These are phyloP conservation scores for Penicillium nordicum DNA, from an alignment of 2,329 filamentous ascomycete genomes.

Conservation along the genomic window DNA sequence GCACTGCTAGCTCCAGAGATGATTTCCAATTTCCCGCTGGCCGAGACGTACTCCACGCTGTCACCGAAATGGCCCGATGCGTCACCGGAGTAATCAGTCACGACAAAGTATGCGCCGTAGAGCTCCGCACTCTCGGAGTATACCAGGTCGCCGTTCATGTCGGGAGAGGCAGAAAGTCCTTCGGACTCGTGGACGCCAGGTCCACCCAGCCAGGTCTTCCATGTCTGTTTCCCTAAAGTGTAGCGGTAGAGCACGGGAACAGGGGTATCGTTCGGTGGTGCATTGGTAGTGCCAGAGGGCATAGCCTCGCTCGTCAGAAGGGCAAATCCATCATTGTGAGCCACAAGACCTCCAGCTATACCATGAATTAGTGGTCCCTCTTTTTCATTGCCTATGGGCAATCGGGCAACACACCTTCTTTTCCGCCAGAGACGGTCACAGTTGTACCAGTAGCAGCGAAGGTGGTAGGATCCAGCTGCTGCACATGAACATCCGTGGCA, in stretches of 20 bases:
- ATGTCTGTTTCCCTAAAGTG: constrained; percentile 53
- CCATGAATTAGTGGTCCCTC: not conserved
- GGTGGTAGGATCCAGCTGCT: constrained; percentile 53
- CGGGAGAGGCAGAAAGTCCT: constrained; percentile 52
- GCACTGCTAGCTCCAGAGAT: constrained; percentile 54
- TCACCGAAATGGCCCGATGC: constrained; percentile 59
- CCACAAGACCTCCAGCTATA: constrained; percentile 57
- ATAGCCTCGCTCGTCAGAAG: constrained; percentile 58
- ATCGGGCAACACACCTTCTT: constrained; percentile 44
- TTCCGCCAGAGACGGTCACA: constrained; percentile 52
- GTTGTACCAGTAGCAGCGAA: constrained; percentile 53
- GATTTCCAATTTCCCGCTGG: constrained; percentile 49
- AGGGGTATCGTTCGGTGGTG: constrained; percentile 49
- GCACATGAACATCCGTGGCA: constrained; percentile 56
- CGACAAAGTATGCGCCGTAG: constrained; percentile 62
- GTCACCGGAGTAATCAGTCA: constrained; percentile 55
- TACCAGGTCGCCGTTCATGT: constrained; percentile 62
- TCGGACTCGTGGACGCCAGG: constrained; percentile 49
- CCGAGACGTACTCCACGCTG: constrained; percentile 51
- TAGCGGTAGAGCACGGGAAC: constrained; percentile 60
- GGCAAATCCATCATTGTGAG: constrained; percentile 62
- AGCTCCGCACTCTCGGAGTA: constrained; percentile 55
- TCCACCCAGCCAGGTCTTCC: constrained; percentile 59
- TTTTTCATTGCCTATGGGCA: not conserved
- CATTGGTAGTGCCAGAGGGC: constrained; percentile 47